phyloP scores from a whole-genome alignment of 1,139 yeast genomes.

The Geotrichum carabidarum region DNA sequence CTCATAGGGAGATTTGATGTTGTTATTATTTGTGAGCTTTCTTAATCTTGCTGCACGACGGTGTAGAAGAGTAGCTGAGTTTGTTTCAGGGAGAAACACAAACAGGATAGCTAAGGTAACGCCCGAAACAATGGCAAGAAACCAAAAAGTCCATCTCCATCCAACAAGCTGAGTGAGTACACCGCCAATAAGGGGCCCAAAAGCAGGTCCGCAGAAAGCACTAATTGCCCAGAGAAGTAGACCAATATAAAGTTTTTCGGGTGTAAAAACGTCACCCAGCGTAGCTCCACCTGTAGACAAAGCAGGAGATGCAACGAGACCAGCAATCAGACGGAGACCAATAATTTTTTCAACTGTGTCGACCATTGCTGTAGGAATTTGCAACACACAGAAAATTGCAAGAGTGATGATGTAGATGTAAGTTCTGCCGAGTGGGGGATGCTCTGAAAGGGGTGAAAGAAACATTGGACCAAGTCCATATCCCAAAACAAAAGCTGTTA shows the following conservation, averaged over 20 bases:
- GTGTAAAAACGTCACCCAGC: conserved; percentile 50
- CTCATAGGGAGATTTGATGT: conserved; percentile 41
- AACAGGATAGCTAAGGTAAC: conserved; percentile 38
- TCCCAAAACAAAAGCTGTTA: conserved; percentile 56
- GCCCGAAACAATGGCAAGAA: conserved; percentile 42
- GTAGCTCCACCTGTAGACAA: conserved; percentile 86
- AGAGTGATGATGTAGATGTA: conserved; percentile 50
- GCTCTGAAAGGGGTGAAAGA: conserved; percentile 53
- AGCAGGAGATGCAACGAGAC: conserved; percentile 78
- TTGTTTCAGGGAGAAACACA: conserved; percentile 50
- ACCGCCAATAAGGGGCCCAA: conserved; percentile 71
- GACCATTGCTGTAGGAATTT: conserved; percentile 47
- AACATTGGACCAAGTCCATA: conserved; percentile 55
- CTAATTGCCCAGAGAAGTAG: conserved; percentile 49
- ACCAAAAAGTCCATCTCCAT: conserved; percentile 45
- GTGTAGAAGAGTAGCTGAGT: conserved; percentile 43
- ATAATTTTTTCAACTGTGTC: conserved; percentile 46
- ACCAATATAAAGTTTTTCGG: conserved; percentile 35
- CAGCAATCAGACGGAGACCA: conserved; percentile 72
- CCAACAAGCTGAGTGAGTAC: conserved; percentile 34
- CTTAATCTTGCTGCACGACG: conserved; percentile 48
- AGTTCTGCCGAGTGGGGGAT: conserved; percentile 50
- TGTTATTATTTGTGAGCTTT: conserved; percentile 43
- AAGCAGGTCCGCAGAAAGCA: conserved; percentile 56
- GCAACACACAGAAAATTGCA: conserved; percentile 52